Evolutionary conservation across 257 asterid species (phyloP).

Genomic region (Penstemon eatonii): DNA sequence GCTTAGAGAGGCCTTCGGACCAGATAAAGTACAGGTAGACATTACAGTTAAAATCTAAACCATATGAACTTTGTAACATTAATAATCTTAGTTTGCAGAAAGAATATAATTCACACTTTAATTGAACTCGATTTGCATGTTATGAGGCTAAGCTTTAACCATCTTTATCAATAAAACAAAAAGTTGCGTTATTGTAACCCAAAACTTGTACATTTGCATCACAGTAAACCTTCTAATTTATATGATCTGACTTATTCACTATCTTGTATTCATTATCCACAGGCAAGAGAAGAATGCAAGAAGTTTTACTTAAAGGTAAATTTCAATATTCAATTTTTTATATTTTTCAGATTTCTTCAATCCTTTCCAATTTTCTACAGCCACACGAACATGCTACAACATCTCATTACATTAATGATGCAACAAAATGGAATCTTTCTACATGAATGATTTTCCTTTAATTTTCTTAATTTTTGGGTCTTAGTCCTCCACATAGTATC

Average conservation of each 20-base stretch:
- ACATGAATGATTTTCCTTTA: background rate
- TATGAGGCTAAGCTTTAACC: constrained; percentile 9
- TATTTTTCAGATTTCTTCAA: background rate
- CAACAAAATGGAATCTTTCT: background rate
- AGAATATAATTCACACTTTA: constrained; percentile 14
- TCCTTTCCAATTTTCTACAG: background rate
- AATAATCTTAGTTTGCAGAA: background rate
- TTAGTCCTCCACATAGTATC: background rate
- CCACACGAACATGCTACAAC: constrained; percentile 1
- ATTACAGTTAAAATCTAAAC: constrained; percentile 1
- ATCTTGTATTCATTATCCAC: constrained; percentile 26
- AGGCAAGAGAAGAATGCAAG: constrained; percentile 45
- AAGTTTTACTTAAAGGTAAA: constrained; percentile 43
- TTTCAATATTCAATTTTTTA: constrained; percentile 19
- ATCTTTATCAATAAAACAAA: background rate
- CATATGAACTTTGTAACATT: background rate
- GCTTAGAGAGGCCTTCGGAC: constrained; percentile 62
- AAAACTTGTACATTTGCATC: background rate
- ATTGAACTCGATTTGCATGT: constrained; percentile 11
- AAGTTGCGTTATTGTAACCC: background rate
- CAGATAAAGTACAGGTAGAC: constrained; percentile 59
- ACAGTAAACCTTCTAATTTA: background rate
- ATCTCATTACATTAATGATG: constrained; percentile 6
- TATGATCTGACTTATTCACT: constrained; percentile 11
- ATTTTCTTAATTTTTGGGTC: background rate